A percentile compares a stretch with the other conserved stretches of the same genome.
phyloP scores from a whole-genome alignment of 2,329 filamentous ascomycete species.

The Aspergillus neotritici region DNA sequence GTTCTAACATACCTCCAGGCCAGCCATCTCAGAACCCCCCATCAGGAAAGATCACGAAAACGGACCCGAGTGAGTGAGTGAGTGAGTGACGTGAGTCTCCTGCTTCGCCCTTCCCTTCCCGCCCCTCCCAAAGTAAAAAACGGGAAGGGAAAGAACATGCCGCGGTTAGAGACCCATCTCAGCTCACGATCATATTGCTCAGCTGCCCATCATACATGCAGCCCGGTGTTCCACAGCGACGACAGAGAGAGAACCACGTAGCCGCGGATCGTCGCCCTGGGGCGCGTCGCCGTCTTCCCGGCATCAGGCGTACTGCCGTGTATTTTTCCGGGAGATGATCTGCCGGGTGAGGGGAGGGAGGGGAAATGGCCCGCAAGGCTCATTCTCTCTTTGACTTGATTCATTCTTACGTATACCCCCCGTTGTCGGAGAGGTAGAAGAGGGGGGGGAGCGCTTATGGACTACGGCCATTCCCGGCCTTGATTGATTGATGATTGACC shows the following conservation, averaged over 20 bases:
- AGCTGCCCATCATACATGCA: constrained; percentile 21
- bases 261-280: constrained; percentile 9
- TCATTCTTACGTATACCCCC: too few relatives aligned
- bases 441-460: too few relatives aligned
- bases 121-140: too few relatives aligned
- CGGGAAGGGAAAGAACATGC: too few relatives aligned
- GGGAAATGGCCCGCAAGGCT: not conserved
- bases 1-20: constrained; percentile 5
- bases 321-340: not conserved
- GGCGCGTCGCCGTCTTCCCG: constrained; percentile 6
- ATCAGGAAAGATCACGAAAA: constrained; percentile 1
- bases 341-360: not conserved
- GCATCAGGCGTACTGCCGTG: constrained; percentile 15
- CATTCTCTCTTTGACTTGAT: too few relatives aligned
- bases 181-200: constrained; percentile 8
- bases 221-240: constrained; percentile 15
- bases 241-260: constrained; percentile 19
- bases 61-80: too few relatives aligned
- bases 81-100: too few relatives aligned
- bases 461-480: too few relatives aligned
- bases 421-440: too few relatives aligned
- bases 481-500: too few relatives aligned
- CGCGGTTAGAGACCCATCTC: too few relatives aligned
- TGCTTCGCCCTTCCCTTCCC: too few relatives aligned
- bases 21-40: constrained; percentile 6